These are phyloP conservation scores for Brassica napus DNA, from an alignment of 345 rosid genomes.

Conservation along the genomic window DNA sequence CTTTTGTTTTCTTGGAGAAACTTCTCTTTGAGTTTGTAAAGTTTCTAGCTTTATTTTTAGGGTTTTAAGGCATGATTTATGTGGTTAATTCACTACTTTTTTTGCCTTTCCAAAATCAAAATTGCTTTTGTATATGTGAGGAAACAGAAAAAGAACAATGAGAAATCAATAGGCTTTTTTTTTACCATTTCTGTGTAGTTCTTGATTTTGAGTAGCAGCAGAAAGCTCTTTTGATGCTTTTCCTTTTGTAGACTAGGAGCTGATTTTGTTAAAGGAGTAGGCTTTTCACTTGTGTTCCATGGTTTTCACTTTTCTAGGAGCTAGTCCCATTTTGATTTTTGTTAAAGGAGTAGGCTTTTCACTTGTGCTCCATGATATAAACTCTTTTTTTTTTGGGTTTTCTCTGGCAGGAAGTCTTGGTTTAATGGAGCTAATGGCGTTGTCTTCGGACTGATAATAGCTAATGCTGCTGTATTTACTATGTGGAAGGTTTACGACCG, in stretches of 20 bases:
- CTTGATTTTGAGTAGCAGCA: slow-evolving; percentile 1
- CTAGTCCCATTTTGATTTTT: too few species aligned
- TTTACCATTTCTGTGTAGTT: not conserved
- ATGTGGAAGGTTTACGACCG: slow-evolving; percentile 50
- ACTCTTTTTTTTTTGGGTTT: not conserved
- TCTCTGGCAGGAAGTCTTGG: slow-evolving; percentile 63
- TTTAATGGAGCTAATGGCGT: slow-evolving; percentile 42
- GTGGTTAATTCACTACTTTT: too few species aligned
- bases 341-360: not conserved
- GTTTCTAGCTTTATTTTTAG: too few species aligned
- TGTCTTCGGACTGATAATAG: slow-evolving; percentile 62
- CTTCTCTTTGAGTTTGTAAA: too few species aligned
- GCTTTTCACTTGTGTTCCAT: not conserved
- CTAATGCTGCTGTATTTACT: slow-evolving; percentile 66
- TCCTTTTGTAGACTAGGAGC: not conserved
- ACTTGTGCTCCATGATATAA: not conserved
- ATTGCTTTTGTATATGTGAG: too few species aligned
- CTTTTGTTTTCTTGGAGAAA: too few species aligned
- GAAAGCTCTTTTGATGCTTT: slow-evolving; percentile 20
- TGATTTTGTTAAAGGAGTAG: not conserved
- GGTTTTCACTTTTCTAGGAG: not conserved
- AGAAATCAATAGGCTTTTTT: too few species aligned
- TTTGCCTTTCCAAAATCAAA: too few species aligned
- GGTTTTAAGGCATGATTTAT: too few species aligned
- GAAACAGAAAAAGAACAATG: too few species aligned